Base-by-base conservation (phyloP, 306 rosid species). In the Amphicarpaea edgeworthii region DNA sequence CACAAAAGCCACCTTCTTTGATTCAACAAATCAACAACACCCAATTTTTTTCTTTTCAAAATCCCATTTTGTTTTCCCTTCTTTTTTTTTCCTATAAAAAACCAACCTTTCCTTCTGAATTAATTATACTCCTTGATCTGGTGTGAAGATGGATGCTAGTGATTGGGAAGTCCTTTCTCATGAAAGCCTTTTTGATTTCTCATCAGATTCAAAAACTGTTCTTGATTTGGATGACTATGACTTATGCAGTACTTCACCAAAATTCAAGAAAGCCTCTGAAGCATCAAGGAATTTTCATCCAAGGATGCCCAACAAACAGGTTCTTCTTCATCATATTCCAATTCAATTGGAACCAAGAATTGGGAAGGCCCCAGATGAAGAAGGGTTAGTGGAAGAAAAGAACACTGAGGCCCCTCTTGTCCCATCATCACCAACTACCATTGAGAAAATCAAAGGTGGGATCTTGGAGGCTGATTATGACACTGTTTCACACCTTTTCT, bases 111-210 rank as follows among this genome's bases (percentile, higher is more conserved):
- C 62, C 62, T 46, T 50, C 43, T 47, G 32, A 28, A 28, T 28
- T 57, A 19, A 6, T n/a, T n/a, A n/a, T 10, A 19, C 20, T 66
- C 53, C 30, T 66, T 66, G 38, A 66, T 66, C 54, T 66, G 76
- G 75, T 15, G 41, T 57, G 51, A 16, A 64, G 40, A 87, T 90
- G 98, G 97, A 94, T 76, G 59, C 86, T 38, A 89, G 85, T 47
- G 98, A 83, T 76, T 94, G 98, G 98, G 97, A 85, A 3, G 72
- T 83, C 43, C 88, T 94, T 59, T 78, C 93, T 23, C 90, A 92
- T 67, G 90, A 85, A 75, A 84, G 85, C 1, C 81, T 76, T 71
- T 77, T 83, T 57, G 92, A 83, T 83, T 68, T 62, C 77, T 81
- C 34, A 4, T 30, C 4, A 30, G 78, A 81, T 20, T 72, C 88